Evolutionary conservation across 306 rosid genomes (phyloP), one percentile per base, ranked within the genome.

Genomic region (Quercus engelmannii): DNA sequence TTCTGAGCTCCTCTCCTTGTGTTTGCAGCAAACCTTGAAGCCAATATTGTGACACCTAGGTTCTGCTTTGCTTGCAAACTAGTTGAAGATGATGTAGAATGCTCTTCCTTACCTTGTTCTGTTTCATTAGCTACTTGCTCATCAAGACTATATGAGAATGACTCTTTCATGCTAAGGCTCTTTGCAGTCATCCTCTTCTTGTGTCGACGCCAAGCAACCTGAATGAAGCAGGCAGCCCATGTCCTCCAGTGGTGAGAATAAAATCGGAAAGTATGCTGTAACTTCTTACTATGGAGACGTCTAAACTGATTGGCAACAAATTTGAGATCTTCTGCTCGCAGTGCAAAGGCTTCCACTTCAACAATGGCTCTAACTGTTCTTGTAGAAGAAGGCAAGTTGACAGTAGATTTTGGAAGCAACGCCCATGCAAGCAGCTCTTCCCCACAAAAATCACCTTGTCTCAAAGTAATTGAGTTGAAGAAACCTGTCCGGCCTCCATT

Each of bases 341-440:
- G 89, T 19, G 97, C 97, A 79, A 94, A 94, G 65, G 99, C 95
- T 78, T 94, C 97, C 4, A 94, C 99, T 89, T 92, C 97, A 5
- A 74, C 91, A 17, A 94, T 86, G 38, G 97, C 83, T 41, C 30
- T 82, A n/a, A 94, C 97, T 4, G 99, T 91, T 83, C 97, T 90
- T n/a, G 99, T 94, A 6, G 99, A 94, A 77, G 90, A 87, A 69
- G 99, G 97, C 81, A 92, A 84, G 81, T 90, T 94, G 86, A 82
- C 86, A 14, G 93, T 87, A 17, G 92, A 90, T 74, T 91, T 91
- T 56, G 97, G 97, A 82, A 92, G 95, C 89, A 94, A 80, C 58
- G 99, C 99, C 99, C 99, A 94, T 35, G 97, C 89, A 71, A 94
- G 95, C 38, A 92, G 79, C 86, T 94, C 97, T 83, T 92, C 99